A percentile compares a stretch with the other conserved stretches of the same genome.
phyloP scores from a whole-genome alignment of 306 rosid species.

The Cucumis hystrix region DNA sequence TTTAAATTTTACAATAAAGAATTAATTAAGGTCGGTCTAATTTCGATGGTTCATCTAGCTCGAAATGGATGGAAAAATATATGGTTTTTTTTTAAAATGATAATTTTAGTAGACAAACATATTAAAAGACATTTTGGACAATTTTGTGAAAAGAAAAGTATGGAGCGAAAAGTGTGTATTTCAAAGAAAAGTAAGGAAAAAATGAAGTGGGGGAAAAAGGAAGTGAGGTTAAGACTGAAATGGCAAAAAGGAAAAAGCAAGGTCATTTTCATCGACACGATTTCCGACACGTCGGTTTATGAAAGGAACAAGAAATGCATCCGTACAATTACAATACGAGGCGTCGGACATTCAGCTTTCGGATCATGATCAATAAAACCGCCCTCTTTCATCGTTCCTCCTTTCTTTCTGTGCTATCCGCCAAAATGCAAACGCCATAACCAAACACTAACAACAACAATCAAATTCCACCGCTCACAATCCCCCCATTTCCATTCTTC shows the following conservation, averaged over 20 bases:
- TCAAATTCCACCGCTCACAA: neutral
- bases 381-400: neutral
- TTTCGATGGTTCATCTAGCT: too few relatives aligned
- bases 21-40: too few relatives aligned
- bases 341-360: neutral
- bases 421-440: neutral
- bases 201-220: too few relatives aligned
- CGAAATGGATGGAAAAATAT: too few relatives aligned
- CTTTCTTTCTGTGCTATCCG: neutral
- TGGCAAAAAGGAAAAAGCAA: neutral
- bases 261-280: neutral
- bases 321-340: neutral
- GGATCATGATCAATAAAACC: neutral
- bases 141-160: neutral
- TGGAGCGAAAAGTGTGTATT: neutral
- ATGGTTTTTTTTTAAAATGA: too few relatives aligned
- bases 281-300: neutral
- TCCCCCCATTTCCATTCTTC: too few relatives aligned
- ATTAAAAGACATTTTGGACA: too few relatives aligned
- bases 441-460: neutral
- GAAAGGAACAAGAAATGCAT: neutral
- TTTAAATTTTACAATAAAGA: too few relatives aligned
- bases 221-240: neutral
- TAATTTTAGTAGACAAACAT: too few relatives aligned
- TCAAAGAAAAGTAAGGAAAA: neutral